Conservation (phyloP, 2,329 filamentous ascomycete species). For the Claviceps arundinis region DNA sequence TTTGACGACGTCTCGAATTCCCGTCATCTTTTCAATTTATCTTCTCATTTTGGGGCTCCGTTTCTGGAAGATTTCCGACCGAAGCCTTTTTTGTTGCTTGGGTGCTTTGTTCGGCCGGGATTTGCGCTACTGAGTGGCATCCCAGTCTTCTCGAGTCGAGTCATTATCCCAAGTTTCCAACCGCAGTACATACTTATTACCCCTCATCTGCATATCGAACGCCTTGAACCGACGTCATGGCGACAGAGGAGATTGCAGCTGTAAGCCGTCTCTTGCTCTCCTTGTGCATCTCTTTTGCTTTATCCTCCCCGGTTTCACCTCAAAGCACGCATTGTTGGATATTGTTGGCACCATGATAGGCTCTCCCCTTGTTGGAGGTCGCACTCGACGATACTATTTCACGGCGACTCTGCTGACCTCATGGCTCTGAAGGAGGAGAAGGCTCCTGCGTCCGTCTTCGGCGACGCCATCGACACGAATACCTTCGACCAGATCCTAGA, state of each 20-base stretch:
- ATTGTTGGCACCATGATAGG: background rate
- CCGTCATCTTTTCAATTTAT: too few relatives aligned
- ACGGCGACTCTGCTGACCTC: conserved; percentile 11
- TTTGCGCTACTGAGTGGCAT: background rate
- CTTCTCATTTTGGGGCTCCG: too few relatives aligned
- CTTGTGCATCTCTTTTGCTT: background rate
- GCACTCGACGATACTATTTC: background rate
- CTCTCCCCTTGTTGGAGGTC: too few relatives aligned
- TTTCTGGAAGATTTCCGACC: background rate
- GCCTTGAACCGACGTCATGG: conserved; percentile 12
- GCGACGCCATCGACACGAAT: conserved; percentile 60
- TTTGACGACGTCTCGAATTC: too few relatives aligned
- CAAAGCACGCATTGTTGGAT: background rate
- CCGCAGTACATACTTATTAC: background rate
- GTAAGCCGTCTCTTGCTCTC: conserved; percentile 11
- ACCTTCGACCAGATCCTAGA: conserved; percentile 95
- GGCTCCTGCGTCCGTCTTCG: conserved; percentile 27
- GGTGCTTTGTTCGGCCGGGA: background rate
- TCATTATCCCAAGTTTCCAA: background rate
- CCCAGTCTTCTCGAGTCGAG: background rate
- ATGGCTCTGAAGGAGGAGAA: background rate
- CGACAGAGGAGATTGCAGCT: conserved; percentile 21
- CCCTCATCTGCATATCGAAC: conserved; percentile 1
- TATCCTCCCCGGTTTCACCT: background rate
- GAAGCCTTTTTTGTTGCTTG: background rate